Evolutionary conservation across 306 rosid species (phyloP).

Genomic region (Pueraria montana): DNA sequence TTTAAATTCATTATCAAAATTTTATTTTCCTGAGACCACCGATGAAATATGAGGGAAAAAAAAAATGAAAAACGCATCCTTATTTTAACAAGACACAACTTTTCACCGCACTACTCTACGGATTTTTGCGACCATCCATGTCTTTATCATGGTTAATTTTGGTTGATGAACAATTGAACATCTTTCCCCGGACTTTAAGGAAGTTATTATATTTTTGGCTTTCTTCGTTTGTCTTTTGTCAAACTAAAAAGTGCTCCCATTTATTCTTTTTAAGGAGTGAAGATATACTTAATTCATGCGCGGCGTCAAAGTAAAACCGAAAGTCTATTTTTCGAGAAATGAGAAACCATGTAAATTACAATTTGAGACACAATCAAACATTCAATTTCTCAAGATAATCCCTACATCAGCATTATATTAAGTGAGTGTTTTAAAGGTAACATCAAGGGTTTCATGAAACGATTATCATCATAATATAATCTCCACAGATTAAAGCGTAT

Average conservation of each 20-base stretch:
- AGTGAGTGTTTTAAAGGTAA: background rate
- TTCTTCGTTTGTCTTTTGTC: conserved; percentile 44
- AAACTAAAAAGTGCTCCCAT: conserved; percentile 40
- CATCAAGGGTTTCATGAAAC: background rate
- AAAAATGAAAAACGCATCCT: background rate
- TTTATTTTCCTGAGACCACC: background rate
- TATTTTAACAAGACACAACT: conserved; percentile 4
- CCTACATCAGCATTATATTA: background rate
- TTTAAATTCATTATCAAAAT: background rate
- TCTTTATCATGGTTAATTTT: conserved; percentile 4
- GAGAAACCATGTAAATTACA: conserved; percentile 3
- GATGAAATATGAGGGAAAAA: background rate
- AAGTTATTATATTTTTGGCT: conserved; percentile 7
- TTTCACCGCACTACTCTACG: background rate
- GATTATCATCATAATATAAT: no score
- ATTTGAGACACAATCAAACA: background rate
- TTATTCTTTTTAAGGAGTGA: conserved; percentile 42
- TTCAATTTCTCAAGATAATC: background rate
- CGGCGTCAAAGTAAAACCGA: conserved; percentile 29
- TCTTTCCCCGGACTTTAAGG: conserved; percentile 44
- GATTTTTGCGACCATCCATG: conserved; percentile 4
- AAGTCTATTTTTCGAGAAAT: conserved; percentile 36
- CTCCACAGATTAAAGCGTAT: no score
- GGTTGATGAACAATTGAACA: conserved; percentile 5
- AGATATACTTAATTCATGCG: conserved; percentile 11